phyloP scores from a whole-genome alignment of 768 basidiomycete genomes.

The Inosperma sp. region DNA sequence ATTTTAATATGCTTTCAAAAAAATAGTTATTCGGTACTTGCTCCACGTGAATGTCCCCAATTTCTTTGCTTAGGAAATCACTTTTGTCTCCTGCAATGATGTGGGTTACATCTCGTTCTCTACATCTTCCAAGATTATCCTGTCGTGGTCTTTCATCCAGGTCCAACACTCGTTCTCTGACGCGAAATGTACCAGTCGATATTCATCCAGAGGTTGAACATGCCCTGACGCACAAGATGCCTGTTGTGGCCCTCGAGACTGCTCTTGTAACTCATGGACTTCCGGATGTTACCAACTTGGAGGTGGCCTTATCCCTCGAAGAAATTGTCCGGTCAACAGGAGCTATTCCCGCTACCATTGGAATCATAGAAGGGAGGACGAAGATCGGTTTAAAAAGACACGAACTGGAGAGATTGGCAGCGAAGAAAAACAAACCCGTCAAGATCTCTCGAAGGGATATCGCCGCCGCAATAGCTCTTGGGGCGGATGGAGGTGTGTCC shows the following conservation, averaged over 20 bases:
- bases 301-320: constrained; percentile 70
- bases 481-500: constrained; percentile 66
- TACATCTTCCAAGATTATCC: neutral
- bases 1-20: constrained; percentile 23
- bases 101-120: too few relatives aligned
- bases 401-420: constrained; percentile 69
- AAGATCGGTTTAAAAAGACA: constrained; percentile 72
- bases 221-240: constrained; percentile 57
- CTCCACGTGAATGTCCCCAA: too few relatives aligned
- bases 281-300: constrained; percentile 72
- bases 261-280: constrained; percentile 92
- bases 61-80: too few relatives aligned
- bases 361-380: constrained; percentile 73
- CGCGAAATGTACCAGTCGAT: constrained; percentile 45
- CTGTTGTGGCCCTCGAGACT: constrained; percentile 89
- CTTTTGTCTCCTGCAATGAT: too few relatives aligned
- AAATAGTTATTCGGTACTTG: too few relatives aligned
- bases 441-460: constrained; percentile 83
- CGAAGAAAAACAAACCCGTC: constrained; percentile 40
- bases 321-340: constrained; percentile 66
- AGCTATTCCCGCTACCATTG: constrained; percentile 89
- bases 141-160: constrained; percentile 14
- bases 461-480: constrained; percentile 62
- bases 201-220: constrained; percentile 80
- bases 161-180: constrained; percentile 6